phyloP scores from a whole-genome alignment of 495 filamentous ascomycete species.

The Platismatia glauca region DNA sequence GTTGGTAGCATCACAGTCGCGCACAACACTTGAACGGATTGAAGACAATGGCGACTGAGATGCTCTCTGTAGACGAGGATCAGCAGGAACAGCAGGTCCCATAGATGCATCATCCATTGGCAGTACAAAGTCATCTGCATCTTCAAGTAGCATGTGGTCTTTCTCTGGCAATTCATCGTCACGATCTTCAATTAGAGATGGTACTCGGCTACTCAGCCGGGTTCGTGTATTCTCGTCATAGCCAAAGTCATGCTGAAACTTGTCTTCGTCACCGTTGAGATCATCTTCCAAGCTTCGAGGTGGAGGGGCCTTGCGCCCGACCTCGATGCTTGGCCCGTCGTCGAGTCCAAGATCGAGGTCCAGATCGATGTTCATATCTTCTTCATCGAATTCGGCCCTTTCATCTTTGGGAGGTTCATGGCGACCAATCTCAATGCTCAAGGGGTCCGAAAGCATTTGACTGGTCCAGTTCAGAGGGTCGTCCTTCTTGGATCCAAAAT shows the following conservation, averaged over 20 bases:
- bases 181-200: constrained; percentile 38
- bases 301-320: constrained; percentile 69
- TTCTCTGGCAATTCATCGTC: constrained; percentile 30
- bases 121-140: constrained; percentile 53
- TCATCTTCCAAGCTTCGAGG: constrained; percentile 60
- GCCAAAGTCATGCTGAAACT: constrained; percentile 44
- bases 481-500: constrained; percentile 50
- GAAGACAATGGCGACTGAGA: constrained; percentile 61
- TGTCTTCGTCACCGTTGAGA: constrained; percentile 57
- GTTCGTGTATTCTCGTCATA: constrained; percentile 35
- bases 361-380: constrained; percentile 42
- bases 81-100: constrained; percentile 33
- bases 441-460: constrained; percentile 59
- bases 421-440: constrained; percentile 37
- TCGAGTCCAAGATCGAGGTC: constrained; percentile 46
- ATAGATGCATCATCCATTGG: constrained; percentile 46
- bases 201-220: constrained; percentile 26
- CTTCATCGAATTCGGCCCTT: constrained; percentile 41
- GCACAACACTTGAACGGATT: constrained; percentile 39
- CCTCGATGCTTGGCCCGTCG: constrained; percentile 60
- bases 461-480: constrained; percentile 53
- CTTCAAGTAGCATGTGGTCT: constrained; percentile 43
- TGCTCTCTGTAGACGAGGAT: constrained; percentile 43
- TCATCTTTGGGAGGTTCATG: constrained; percentile 37
- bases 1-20: constrained; percentile 51